Conservation (phyloP, 2,329 filamentous ascomycete species). For the Ophiostoma quercus region DNA sequence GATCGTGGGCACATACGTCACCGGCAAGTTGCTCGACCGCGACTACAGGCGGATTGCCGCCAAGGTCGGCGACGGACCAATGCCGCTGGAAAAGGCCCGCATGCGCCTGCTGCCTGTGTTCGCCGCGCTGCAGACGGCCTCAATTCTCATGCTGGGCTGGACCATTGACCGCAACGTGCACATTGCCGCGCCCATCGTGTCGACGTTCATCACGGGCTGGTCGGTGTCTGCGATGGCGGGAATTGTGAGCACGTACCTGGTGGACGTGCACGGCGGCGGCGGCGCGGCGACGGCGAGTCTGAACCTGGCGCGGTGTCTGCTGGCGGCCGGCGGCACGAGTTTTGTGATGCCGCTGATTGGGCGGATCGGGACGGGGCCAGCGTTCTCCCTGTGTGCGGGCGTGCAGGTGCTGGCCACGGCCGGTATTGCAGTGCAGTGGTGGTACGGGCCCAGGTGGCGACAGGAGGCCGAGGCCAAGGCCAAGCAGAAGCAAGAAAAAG, state of each 20-base stretch:
- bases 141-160: constrained; percentile 50
- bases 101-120: constrained; percentile 46
- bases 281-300: constrained; percentile 59
- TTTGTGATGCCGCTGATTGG: constrained; percentile 55
- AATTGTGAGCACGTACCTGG: constrained; percentile 56
- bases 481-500: neutral
- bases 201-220: constrained; percentile 55
- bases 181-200: constrained; percentile 50
- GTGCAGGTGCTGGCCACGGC: constrained; percentile 46
- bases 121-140: constrained; percentile 41
- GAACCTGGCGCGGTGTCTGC: constrained; percentile 57
- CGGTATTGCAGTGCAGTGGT: constrained; percentile 45
- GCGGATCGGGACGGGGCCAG: constrained; percentile 55
- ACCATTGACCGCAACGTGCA: constrained; percentile 41
- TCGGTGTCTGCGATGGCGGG: constrained; percentile 57
- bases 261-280: constrained; percentile 57
- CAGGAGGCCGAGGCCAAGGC: constrained; percentile 17
- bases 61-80: constrained; percentile 45
- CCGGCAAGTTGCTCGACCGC: constrained; percentile 55
- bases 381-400: constrained; percentile 52
- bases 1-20: constrained; percentile 43
- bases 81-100: constrained; percentile 48
- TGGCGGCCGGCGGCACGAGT: constrained; percentile 55
- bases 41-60: constrained; percentile 62
- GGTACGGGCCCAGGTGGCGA: constrained; percentile 47